phyloP scores from a whole-genome alignment of 1,284 basidiomycete genomes.

The Marasmius oreades region DNA sequence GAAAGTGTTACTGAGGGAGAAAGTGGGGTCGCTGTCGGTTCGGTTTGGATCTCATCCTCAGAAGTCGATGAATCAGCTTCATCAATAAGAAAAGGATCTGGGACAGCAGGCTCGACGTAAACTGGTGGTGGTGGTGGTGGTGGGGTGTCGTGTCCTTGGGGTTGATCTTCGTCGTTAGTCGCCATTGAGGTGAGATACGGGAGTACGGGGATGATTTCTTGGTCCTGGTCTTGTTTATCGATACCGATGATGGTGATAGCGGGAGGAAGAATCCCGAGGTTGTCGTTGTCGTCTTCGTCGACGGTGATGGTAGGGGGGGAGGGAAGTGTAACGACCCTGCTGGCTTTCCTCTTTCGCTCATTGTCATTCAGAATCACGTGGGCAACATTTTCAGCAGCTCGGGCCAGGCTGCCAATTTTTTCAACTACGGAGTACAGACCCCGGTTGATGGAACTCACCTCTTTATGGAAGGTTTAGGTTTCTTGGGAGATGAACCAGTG shows the following conservation, averaged over 20 bases:
- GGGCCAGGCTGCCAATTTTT: background rate
- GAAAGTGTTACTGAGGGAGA: constrained; percentile 15
- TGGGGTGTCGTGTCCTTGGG: background rate
- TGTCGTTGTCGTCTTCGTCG: background rate
- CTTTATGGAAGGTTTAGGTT: background rate
- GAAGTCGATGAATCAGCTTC: background rate
- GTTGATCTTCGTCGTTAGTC: background rate
- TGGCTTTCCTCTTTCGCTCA: background rate
- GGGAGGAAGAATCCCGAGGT: background rate
- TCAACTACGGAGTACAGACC: background rate
- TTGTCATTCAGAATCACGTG: background rate
- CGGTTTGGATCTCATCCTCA: background rate
- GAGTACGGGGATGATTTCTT: background rate
- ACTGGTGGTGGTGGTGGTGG: background rate
- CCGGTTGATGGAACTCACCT: background rate
- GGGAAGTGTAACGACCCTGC: background rate
- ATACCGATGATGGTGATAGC: background rate
- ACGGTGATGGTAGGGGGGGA: background rate
- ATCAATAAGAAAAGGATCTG: background rate
- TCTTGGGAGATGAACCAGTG: background rate
- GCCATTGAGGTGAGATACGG: background rate
- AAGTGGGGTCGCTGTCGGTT: background rate
- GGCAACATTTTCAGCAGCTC: background rate
- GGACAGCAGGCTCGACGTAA: background rate
- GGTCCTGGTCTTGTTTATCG: background rate